Evolutionary conservation across 129 eudicot species (phyloP).

Genomic region (Heracleum sosnowskyi): DNA sequence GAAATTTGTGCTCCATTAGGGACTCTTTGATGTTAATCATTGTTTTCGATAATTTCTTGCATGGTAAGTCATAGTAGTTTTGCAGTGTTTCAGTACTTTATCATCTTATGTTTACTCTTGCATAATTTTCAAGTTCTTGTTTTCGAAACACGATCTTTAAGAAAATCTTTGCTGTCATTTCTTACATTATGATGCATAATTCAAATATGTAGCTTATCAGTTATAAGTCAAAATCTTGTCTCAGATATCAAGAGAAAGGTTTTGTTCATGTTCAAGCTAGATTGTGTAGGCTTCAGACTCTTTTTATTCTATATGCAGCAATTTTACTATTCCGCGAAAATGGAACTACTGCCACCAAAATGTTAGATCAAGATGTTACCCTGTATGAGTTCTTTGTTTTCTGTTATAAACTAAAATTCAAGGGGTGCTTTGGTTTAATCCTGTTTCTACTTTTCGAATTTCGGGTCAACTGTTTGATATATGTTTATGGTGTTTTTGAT

Average conservation of each 20-base stretch:
- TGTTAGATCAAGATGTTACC: background rate
- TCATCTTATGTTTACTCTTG: background rate
- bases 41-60: conserved; percentile 29
- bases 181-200: background rate
- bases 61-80: conserved; percentile 45
- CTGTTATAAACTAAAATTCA: conserved; percentile 10
- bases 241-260: conserved; percentile 59
- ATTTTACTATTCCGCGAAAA: background rate
- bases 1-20: background rate
- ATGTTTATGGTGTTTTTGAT: conserved; percentile 7
- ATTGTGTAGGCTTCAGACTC: conserved; percentile 39
- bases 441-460: background rate
- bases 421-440: background rate
- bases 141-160: background rate
- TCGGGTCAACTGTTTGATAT: conserved; percentile 11
- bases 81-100: background rate
- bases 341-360: background rate
- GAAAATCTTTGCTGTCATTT: background rate
- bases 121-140: background rate
- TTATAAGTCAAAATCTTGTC: conserved; percentile 7
- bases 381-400: conserved; percentile 20
- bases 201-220: conserved; percentile 12
- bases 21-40: conserved; percentile 5
- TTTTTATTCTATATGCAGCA: background rate
- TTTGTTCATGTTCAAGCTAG: conserved; percentile 58